phyloP scores from a whole-genome alignment of 2,329 filamentous ascomycete genomes.

The Camptophora hylomeconis region DNA sequence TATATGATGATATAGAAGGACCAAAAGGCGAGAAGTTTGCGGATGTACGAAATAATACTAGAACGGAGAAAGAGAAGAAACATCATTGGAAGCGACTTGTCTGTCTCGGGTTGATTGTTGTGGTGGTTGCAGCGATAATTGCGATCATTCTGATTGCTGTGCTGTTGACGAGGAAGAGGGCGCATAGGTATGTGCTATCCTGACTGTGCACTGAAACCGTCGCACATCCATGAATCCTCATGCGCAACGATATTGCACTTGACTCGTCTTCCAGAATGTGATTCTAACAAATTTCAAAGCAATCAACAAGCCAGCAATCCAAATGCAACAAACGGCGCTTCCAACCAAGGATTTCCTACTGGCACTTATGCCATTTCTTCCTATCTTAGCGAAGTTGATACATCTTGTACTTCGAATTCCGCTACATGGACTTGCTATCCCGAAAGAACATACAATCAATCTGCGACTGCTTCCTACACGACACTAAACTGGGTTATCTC shows the following conservation, averaged over 20 bases:
- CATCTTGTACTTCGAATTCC: slow-evolving; percentile 45
- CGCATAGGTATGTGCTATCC: slow-evolving; percentile 15
- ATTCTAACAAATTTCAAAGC: too few species aligned
- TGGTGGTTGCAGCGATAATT: slow-evolving; percentile 15
- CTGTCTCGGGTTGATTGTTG: slow-evolving; percentile 21
- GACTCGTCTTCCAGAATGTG: too few species aligned
- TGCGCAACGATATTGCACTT: too few species aligned
- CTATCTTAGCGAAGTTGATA: slow-evolving; percentile 39
- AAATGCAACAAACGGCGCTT: slow-evolving; percentile 10
- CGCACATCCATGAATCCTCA: background rate
- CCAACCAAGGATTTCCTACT: slow-evolving; percentile 37
- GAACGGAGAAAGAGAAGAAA: too few species aligned
- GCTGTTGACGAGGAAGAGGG: slow-evolving; percentile 19
- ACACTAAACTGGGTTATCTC: slow-evolving; percentile 52
- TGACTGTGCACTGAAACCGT: background rate
- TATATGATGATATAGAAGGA: slow-evolving; percentile 14
- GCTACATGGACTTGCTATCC: slow-evolving; percentile 52
- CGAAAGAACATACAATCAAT: slow-evolving; percentile 34
- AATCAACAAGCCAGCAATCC: background rate
- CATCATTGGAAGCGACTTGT: slow-evolving; percentile 19
- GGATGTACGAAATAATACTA: slow-evolving; percentile 16
- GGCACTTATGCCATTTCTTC: slow-evolving; percentile 51
- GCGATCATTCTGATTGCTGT: slow-evolving; percentile 20
- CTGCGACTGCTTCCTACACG: slow-evolving; percentile 29
- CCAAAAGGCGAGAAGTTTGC: slow-evolving; percentile 16